These are phyloP conservation scores for Paramyrothecium roridum DNA, from an alignment of 2,329 filamentous ascomycete species.

Conservation along the genomic window DNA sequence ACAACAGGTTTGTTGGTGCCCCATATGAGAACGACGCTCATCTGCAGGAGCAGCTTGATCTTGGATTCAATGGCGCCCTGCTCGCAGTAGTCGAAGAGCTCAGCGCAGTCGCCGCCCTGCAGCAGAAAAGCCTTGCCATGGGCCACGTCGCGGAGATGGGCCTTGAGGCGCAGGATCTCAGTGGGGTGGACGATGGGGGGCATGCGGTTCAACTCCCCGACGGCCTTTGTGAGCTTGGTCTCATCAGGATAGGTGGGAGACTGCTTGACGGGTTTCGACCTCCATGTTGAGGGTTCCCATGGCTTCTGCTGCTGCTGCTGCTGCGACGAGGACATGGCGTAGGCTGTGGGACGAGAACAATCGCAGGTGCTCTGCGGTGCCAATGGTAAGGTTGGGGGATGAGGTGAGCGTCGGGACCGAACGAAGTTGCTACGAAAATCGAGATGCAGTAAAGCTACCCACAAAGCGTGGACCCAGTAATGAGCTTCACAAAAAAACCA, in stretches of 20 bases:
- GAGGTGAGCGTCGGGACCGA: too few species aligned
- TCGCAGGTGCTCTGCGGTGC: too few species aligned
- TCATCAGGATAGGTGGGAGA: slow-evolving; percentile 66
- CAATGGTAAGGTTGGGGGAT: too few species aligned
- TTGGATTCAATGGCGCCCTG: slow-evolving; percentile 89
- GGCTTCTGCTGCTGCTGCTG: neutral
- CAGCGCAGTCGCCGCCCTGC: slow-evolving; percentile 95
- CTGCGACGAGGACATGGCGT: neutral
- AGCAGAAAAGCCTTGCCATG: slow-evolving; percentile 88
- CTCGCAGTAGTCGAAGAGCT: slow-evolving; percentile 95
- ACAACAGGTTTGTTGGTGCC: slow-evolving; percentile 79
- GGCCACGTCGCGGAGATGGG: slow-evolving; percentile 79
- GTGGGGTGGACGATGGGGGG: slow-evolving; percentile 77
- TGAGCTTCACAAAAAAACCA: too few species aligned
- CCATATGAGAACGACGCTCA: slow-evolving; percentile 95
- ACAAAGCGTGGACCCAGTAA: too few species aligned
- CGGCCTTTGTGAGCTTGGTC: slow-evolving; percentile 54
- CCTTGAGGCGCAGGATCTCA: slow-evolving; percentile 78
- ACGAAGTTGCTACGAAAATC: too few species aligned
- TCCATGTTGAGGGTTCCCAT: slow-evolving; percentile 69
- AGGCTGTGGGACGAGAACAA: neutral
- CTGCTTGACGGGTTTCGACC: slow-evolving; percentile 76
- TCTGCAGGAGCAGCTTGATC: slow-evolving; percentile 93
- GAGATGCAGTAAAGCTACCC: too few species aligned
- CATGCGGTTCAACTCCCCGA: slow-evolving; percentile 62